Percentiles rank a stretch among this genome's conserved stretches.
phyloP scores from a whole-genome alignment of 176 grass and related monocot species.

The Oryza coarctata region DNA sequence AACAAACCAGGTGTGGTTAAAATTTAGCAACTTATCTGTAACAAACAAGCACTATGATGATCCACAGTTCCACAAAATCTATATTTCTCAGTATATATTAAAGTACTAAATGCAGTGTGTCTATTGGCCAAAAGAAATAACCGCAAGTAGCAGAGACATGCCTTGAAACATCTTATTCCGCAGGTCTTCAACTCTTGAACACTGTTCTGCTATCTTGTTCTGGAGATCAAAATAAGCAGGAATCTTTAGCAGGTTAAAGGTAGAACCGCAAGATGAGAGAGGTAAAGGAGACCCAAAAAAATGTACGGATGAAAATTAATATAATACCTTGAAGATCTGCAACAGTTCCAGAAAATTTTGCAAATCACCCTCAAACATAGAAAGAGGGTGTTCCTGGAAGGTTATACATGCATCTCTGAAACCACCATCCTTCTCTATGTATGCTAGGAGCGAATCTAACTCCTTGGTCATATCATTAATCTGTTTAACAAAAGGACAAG shows the following conservation, averaged over 20 bases:
- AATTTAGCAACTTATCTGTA: background rate
- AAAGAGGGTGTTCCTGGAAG: slow-evolving; percentile 67
- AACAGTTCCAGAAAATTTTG: slow-evolving; percentile 62
- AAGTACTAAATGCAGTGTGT: background rate
- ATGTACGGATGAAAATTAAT: background rate
- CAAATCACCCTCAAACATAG: slow-evolving; percentile 57
- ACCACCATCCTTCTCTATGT: slow-evolving; percentile 83
- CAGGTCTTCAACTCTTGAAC: slow-evolving; percentile 75
- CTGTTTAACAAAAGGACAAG: slow-evolving; percentile 42
- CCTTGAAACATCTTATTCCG: slow-evolving; percentile 89
- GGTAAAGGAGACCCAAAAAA: background rate
- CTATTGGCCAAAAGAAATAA: background rate
- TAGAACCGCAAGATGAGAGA: background rate
- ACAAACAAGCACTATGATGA: slow-evolving; percentile 6
- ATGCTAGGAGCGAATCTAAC: slow-evolving; percentile 63
- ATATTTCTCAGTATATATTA: background rate
- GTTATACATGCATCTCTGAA: slow-evolving; percentile 76
- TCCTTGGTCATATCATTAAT: slow-evolving; percentile 81
- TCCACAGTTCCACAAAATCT: background rate
- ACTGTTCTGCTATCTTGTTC: slow-evolving; percentile 67
- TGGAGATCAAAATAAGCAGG: slow-evolving; percentile 47
- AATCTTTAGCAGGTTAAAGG: slow-evolving; percentile 25
- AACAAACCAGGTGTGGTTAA: background rate
- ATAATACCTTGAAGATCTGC: slow-evolving; percentile 67
- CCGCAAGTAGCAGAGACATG: slow-evolving; percentile 21